Conservation (phyloP, 805 yeast genomes). For the Schwanniomyces occidentalis region DNA sequence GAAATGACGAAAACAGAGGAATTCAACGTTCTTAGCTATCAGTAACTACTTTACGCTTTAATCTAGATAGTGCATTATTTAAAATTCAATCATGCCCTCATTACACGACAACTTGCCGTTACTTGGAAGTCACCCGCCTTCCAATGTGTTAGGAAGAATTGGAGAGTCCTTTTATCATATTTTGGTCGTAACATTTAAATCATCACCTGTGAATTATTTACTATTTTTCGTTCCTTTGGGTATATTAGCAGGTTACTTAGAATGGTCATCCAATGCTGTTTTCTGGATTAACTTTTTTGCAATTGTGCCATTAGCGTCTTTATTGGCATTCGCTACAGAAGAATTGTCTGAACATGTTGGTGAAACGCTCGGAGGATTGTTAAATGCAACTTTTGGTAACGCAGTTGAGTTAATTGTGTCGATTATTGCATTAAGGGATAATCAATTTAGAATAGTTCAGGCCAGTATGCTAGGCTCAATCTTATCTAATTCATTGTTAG, state of each 20-base stretch:
- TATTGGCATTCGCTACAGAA: slow-evolving; percentile 91
- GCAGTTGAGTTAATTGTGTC: slow-evolving; percentile 97
- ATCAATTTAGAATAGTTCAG: slow-evolving; percentile 92
- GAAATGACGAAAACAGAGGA: too few relatives aligned
- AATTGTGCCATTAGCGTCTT: slow-evolving; percentile 88
- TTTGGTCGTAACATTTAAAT: slow-evolving; percentile 32
- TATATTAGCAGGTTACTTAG: slow-evolving; percentile 62
- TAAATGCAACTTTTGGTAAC: slow-evolving; percentile 97
- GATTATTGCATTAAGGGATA: slow-evolving; percentile 79
- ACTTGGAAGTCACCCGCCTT: slow-evolving; percentile 7
- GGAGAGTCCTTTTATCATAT: slow-evolving; percentile 14
- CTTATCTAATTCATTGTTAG: slow-evolving; percentile 82
- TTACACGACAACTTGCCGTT: slow-evolving; percentile 10
- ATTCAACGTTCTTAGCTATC: too few relatives aligned
- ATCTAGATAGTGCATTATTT: too few relatives aligned
- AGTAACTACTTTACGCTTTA: too few relatives aligned
- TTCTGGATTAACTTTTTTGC: slow-evolving; percentile 84
- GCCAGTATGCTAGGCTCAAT: slow-evolving; percentile 97
- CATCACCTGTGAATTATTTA: slow-evolving; percentile 75
- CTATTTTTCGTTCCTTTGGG: slow-evolving; percentile 90
- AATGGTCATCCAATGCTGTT: slow-evolving; percentile 52
- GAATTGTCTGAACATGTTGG: slow-evolving; percentile 87
- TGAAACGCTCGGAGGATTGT: slow-evolving; percentile 87
- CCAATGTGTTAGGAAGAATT: background rate
- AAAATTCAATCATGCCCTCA: too few relatives aligned